A percentile compares a stretch with the other conserved stretches of the same genome.
These are phyloP conservation scores for Neobulgaria alba DNA, from an alignment of 2,329 filamentous ascomycete genomes.

Conservation along the genomic window DNA sequence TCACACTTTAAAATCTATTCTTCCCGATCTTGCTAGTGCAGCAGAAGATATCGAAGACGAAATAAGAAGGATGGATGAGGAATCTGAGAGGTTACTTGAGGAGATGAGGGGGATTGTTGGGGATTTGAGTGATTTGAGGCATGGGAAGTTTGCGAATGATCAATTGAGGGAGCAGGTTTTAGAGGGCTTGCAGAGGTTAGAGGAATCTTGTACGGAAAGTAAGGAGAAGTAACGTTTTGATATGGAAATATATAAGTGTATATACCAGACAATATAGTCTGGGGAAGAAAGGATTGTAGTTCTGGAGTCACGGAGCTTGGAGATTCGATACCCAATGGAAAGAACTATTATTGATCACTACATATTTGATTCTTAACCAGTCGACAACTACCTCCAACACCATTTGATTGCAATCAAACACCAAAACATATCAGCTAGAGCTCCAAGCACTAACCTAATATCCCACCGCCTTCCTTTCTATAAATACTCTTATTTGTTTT, in stretches of 20 bases:
- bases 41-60: conserved; percentile 58
- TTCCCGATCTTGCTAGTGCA: conserved; percentile 62
- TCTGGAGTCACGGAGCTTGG: conserved; percentile 4
- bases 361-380: background rate
- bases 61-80: conserved; percentile 54
- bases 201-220: conserved; percentile 29
- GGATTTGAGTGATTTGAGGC: conserved; percentile 71
- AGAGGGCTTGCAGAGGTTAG: conserved; percentile 54
- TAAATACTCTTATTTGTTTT: conserved; percentile 3
- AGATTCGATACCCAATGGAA: conserved; percentile 24
- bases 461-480: conserved; percentile 2
- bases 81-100: conserved; percentile 51
- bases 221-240: conserved; percentile 1
- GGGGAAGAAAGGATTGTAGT: background rate
- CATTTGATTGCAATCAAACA: too few species aligned
- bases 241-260: too few species aligned
- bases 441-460: too few species aligned
- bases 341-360: too few species aligned
- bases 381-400: too few species aligned
- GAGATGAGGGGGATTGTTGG: conserved; percentile 59
- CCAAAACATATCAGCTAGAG: too few species aligned
- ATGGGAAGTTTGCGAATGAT: conserved; percentile 62
- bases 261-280: too few species aligned
- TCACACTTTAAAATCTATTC: conserved; percentile 56
- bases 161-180: conserved; percentile 58